Percentiles rank a stretch among this genome's conserved stretches.
phyloP scores from a whole-genome alignment of 139 green algal genomes.

The Coelastrella sp. region DNA sequence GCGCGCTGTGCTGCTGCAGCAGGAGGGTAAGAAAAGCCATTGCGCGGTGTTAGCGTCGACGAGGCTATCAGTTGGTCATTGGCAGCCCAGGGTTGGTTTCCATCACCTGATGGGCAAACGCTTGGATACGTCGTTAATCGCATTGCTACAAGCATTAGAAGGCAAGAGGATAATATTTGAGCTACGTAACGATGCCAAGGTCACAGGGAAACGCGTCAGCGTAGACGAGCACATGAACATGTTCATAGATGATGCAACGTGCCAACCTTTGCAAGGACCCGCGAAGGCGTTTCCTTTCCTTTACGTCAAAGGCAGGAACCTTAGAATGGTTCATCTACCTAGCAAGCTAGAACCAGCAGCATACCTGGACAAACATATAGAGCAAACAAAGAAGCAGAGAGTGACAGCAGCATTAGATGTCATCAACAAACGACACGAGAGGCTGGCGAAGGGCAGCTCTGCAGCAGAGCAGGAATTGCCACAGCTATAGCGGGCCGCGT shows the following conservation, averaged over 20 bases:
- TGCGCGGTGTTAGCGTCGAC: no score
- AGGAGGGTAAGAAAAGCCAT: no score
- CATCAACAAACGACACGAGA: conserved; percentile 29
- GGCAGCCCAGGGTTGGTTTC: no score
- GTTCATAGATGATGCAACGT: conserved; percentile 25
- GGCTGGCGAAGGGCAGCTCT: conserved; percentile 12
- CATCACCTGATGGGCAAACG: background rate
- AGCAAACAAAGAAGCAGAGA: conserved; percentile 41
- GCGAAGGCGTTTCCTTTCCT: background rate
- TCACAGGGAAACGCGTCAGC: conserved; percentile 3
- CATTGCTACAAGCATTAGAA: conserved; percentile 19
- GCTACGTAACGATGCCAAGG: conserved; percentile 20
- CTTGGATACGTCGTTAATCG: conserved; percentile 11
- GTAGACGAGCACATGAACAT: conserved; percentile 36
- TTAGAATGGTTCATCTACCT: conserved; percentile 39
- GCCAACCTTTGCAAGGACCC: conserved; percentile 32
- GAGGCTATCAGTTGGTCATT: no score
- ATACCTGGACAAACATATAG: conserved; percentile 5
- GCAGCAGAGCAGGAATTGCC: background rate
- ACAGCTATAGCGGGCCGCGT: no score
- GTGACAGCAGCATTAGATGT: conserved; percentile 23
- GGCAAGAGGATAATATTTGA: conserved; percentile 29
- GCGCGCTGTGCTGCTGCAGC: no score
- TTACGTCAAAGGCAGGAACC: conserved; percentile 12
- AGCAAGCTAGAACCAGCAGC: background rate